Conservation (phyloP, 2,329 filamentous ascomycete species). For the Bimuria novae-zelandiae region DNA sequence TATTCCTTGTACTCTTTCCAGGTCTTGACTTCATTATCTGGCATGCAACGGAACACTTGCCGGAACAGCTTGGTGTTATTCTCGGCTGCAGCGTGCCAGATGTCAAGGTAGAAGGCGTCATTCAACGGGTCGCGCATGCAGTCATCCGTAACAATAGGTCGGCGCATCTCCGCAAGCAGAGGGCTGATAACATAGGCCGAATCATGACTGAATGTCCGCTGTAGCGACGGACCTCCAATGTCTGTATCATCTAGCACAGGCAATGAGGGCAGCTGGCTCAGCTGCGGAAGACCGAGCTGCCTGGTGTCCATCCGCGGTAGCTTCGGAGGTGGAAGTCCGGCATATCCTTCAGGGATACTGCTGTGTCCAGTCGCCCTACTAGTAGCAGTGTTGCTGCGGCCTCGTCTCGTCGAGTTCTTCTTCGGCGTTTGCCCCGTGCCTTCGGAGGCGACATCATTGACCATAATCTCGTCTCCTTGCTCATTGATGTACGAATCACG, state of each 20-base stretch:
- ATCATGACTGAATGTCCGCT: conserved; percentile 56
- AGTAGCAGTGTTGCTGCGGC: conserved; percentile 38
- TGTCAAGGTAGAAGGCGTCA: conserved; percentile 80
- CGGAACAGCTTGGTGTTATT: conserved; percentile 97
- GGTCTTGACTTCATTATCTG: conserved; percentile 88
- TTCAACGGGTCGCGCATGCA: conserved; percentile 93
- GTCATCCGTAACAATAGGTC: conserved; percentile 78
- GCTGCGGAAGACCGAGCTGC: conserved; percentile 69
- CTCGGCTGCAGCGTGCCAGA: conserved; percentile 83
- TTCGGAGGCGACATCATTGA: conserved; percentile 66
- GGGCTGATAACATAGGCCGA: conserved; percentile 55
- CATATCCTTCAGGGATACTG: conserved; percentile 46
- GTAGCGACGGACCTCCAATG: conserved; percentile 73
- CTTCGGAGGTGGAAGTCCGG: conserved; percentile 63
- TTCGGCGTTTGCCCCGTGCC: conserved; percentile 57
- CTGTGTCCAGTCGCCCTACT: conserved; percentile 38
- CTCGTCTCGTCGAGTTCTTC: conserved; percentile 47
- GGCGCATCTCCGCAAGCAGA: conserved; percentile 68
- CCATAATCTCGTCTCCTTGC: conserved; percentile 70
- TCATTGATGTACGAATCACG: conserved; percentile 73
- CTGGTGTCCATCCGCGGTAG: conserved; percentile 65
- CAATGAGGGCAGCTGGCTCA: conserved; percentile 72
- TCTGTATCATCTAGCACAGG: conserved; percentile 78
- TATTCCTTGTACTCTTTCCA: conserved; percentile 95
- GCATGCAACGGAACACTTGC: conserved; percentile 94